A percentile compares a stretch with the other conserved stretches of the same genome.
These are phyloP conservation scores for Codiaeum variegatum DNA, from an alignment of 441 rosid species.

Conservation along the genomic window DNA sequence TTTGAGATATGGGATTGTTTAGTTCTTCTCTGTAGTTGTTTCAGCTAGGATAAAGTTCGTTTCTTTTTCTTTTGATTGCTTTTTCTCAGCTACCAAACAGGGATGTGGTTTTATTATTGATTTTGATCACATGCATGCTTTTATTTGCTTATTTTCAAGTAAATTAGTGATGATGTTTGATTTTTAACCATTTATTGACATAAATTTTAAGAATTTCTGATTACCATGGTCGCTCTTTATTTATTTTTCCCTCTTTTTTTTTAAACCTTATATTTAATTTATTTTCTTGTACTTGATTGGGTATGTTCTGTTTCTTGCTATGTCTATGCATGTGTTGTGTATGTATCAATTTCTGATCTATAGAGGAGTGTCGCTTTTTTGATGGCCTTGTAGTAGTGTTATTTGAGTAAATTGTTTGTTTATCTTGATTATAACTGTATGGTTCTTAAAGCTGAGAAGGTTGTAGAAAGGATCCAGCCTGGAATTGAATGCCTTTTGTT, in stretches of 20 bases:
- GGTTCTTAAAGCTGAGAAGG: background rate
- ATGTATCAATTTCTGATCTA: background rate
- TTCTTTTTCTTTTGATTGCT: background rate
- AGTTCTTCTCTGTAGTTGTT: background rate
- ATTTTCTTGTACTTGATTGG: background rate
- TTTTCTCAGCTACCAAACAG: background rate
- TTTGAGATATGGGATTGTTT: background rate
- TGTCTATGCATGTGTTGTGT: conserved; percentile 9
- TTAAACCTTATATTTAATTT: background rate
- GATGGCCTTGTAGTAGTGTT: background rate
- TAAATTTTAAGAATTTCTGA: background rate
- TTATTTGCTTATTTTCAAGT: conserved; percentile 1
- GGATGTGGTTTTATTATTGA: background rate
- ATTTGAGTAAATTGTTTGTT: background rate
- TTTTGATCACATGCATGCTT: conserved; percentile 18
- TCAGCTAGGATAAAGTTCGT: background rate
- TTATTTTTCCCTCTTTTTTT: background rate
- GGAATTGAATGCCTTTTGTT: background rate
- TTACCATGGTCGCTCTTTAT: background rate
- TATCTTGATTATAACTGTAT: background rate
- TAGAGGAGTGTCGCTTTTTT: background rate
- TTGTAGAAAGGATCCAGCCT: background rate
- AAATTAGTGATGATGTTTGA: background rate
- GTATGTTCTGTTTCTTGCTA: background rate
- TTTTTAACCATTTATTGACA: background rate